These are phyloP conservation scores for Termitomyces sp. DNA, from an alignment of 768 basidiomycete species.

Conservation along the genomic window DNA sequence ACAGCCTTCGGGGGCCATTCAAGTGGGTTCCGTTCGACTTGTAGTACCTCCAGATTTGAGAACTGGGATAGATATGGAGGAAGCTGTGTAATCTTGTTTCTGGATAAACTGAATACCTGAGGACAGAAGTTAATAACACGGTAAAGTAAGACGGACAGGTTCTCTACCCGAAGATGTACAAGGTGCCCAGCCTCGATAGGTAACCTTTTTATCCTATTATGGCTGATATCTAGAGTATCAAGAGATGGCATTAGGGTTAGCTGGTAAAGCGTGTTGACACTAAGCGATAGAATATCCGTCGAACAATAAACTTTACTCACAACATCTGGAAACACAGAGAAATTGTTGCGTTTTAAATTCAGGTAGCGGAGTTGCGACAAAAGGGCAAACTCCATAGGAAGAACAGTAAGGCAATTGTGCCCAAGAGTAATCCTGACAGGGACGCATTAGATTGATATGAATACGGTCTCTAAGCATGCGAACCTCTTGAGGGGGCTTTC, in stretches of 20 bases:
- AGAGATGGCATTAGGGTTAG: conserved; percentile 81
- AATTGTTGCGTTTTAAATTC: conserved; percentile 82
- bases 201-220: conserved; percentile 82
- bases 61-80: conserved; percentile 81
- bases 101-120: conserved; percentile 83
- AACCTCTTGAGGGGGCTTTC: conserved; percentile 63
- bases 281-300: conserved; percentile 6
- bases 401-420: conserved; percentile 75
- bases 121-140: conserved; percentile 4
- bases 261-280: conserved; percentile 37
- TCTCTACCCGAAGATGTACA: conserved; percentile 65
- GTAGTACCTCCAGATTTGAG: conserved; percentile 69
- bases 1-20: conserved; percentile 83
- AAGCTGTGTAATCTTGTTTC: conserved; percentile 79
- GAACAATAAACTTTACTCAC: conserved; percentile 46
- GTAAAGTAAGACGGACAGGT: neutral
- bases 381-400: conserved; percentile 73
- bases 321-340: conserved; percentile 82
- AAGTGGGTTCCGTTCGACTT: conserved; percentile 88
- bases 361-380: conserved; percentile 79
- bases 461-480: conserved; percentile 17
- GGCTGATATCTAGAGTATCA: conserved; percentile 92
- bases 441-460: neutral
- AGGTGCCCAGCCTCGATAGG: conserved; percentile 82
- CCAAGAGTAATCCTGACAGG: conserved; percentile 75